Base-by-base conservation (phyloP, 306 rosid genomes). In the Ziziphus jujuba region DNA sequence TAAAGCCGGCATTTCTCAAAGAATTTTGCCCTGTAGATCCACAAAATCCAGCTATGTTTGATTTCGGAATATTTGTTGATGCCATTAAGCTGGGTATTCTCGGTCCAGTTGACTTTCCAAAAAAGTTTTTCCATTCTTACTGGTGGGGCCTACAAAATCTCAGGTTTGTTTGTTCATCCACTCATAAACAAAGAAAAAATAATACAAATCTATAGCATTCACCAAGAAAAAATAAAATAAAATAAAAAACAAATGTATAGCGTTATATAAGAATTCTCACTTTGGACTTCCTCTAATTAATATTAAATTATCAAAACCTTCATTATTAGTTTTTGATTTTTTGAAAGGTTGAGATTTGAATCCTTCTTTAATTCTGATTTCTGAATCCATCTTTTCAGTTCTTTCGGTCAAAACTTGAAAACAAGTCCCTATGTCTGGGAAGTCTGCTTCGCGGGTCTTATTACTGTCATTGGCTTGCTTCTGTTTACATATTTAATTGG, bases 121-220 rank as follows among this genome's bases (percentile, higher is more conserved):
- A 25, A 0, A 48, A 49, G 57, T 64, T 22, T n/a, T 15, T 64
- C 13, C 54, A 16, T 14, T 64, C 57, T 14, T 49, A 47, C 12
- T 49, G 56, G 23, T 64, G 69, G 69, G 69, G 57, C 17, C 69
- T 64, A 25, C 56, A 17, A 49, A 28, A 64, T 49, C 17, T 64
- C 16, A 58, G 62, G 55, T 49, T 56, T n/a, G 14, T 8, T 44
- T 8, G 49, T 16, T 44, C 9, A 11, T 44, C 9, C 49, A 43
- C 14, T 44, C 14, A 2, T 11, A 8, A 44, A 8, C 1, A 44
- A 2, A 8, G 49, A 44, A 16, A 44, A 44, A 8, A 8, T 8
- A 44, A 2, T 16, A 44, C 14, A 44, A 44, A 44, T 44, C 1
- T 2, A 2, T 44, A 16, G 14, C 9, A 16, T 44, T 44, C 49